phyloP scores from a whole-genome alignment of 2,329 filamentous ascomycete species.

The Paraphoma sp. region DNA sequence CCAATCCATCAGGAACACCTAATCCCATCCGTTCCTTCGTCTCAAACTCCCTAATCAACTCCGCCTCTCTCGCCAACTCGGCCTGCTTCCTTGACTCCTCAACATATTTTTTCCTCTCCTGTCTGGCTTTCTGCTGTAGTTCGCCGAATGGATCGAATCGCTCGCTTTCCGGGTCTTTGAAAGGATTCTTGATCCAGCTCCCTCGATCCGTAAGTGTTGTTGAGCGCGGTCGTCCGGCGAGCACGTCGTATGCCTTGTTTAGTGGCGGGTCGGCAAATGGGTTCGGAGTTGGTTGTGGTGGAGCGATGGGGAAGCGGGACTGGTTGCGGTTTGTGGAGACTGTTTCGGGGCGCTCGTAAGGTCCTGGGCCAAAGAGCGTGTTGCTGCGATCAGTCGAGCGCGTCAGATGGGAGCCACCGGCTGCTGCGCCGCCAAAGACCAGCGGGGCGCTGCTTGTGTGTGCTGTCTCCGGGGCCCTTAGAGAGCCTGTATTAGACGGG shows the following conservation, averaged over 20 bases:
- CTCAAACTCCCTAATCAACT: slow-evolving; percentile 19
- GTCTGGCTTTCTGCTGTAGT: slow-evolving; percentile 39
- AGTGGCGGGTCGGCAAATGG: slow-evolving; percentile 44
- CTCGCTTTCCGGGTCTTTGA: slow-evolving; percentile 41
- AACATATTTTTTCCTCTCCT: slow-evolving; percentile 33
- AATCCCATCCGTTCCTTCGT: slow-evolving; percentile 40
- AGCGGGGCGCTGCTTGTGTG: slow-evolving; percentile 19
- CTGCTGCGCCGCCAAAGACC: slow-evolving; percentile 6
- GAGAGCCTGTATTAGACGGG: slow-evolving; percentile 27
- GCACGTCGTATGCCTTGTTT: slow-evolving; percentile 46
- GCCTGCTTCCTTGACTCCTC: slow-evolving; percentile 32
- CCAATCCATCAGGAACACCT: slow-evolving; percentile 12
- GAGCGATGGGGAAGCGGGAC: slow-evolving; percentile 21
- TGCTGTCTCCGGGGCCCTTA: slow-evolving; percentile 29
- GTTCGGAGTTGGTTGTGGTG: slow-evolving; percentile 39
- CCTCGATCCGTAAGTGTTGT: slow-evolving; percentile 45
- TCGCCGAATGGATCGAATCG: slow-evolving; percentile 48
- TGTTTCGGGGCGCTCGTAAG: slow-evolving; percentile 41
- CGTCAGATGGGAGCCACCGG: slow-evolving; percentile 23
- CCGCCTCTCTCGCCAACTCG: slow-evolving; percentile 16
- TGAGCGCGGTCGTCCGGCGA: slow-evolving; percentile 38
- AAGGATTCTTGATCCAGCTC: slow-evolving; percentile 44
- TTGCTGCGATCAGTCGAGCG: slow-evolving; percentile 31
- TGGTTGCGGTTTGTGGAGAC: slow-evolving; percentile 33
- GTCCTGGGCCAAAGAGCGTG: slow-evolving; percentile 33